phyloP scores from a whole-genome alignment of 2,329 filamentous ascomycete species.

The Aspergillus tubingensis region DNA sequence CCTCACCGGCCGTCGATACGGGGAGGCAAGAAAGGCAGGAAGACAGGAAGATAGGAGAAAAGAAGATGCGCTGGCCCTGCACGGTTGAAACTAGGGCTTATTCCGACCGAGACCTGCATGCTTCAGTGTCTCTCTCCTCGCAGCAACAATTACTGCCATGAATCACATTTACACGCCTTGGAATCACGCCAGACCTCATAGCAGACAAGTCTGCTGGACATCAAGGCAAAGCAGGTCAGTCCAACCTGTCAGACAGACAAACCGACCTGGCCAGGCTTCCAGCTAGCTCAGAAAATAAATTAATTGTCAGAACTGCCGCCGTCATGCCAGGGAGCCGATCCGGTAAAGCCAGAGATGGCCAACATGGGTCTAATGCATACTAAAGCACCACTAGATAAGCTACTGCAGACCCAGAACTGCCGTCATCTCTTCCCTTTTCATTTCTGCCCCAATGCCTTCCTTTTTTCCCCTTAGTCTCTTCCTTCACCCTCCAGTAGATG shows the following conservation, averaged over 20 bases:
- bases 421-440: background rate
- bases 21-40: background rate
- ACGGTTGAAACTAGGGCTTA: background rate
- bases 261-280: background rate
- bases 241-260: background rate
- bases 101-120: background rate
- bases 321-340: background rate
- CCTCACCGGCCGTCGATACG: background rate
- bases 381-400: slow-evolving; percentile 1
- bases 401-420: background rate
- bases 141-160: background rate
- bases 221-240: too few relatives aligned
- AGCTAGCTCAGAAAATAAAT: too few relatives aligned
- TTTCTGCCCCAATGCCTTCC: too few relatives aligned
- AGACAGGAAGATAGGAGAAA: too few relatives aligned
- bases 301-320: background rate
- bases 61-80: background rate
- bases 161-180: too few relatives aligned
- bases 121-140: background rate
- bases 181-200: too few relatives aligned
- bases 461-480: too few relatives aligned
- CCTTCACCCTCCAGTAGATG: too few relatives aligned
- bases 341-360: background rate
- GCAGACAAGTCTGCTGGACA: too few relatives aligned
- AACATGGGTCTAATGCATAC: slow-evolving; percentile 1